Evolutionary conservation across 805 yeast genomes (phyloP).

Genomic region (Maudiozyma turicensis): DNA sequence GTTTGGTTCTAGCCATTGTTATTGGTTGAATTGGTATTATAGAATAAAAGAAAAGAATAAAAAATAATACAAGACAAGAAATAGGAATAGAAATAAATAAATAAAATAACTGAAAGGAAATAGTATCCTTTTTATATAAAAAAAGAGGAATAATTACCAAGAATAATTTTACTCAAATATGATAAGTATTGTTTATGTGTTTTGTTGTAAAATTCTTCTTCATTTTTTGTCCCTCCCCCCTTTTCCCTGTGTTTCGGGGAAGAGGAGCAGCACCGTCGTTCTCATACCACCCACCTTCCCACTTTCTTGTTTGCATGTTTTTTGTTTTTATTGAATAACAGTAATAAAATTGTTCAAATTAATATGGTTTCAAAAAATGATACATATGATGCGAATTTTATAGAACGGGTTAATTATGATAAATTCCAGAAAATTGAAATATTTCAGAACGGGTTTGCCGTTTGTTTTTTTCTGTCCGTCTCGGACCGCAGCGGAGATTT

Average conservation of each 20-base stretch:
- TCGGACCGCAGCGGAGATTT: neutral
- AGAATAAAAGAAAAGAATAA: neutral
- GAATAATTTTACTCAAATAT: too few relatives aligned
- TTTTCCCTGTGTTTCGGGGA: too few relatives aligned
- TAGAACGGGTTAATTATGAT: neutral
- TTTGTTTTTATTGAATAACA: neutral
- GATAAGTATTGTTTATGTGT: too few relatives aligned
- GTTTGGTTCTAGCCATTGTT: conserved; percentile 83
- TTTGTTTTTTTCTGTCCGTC: neutral
- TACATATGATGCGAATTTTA: neutral
- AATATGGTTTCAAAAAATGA: neutral
- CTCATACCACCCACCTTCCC: too few relatives aligned
- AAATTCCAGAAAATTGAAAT: neutral
- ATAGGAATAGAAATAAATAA: neutral
- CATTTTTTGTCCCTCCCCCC: too few relatives aligned
- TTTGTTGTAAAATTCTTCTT: too few relatives aligned
- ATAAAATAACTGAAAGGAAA: neutral
- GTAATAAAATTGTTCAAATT: neutral
- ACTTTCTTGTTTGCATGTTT: too few relatives aligned
- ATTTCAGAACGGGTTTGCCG: neutral
- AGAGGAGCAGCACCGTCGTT: too few relatives aligned
- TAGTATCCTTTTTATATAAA: neutral
- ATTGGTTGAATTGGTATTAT: conserved; percentile 1
- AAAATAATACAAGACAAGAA: neutral
- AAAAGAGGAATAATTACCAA: too few relatives aligned